These are phyloP conservation scores for Beverwykella pulmonaria DNA, from an alignment of 495 filamentous ascomycete genomes.

Conservation along the genomic window DNA sequence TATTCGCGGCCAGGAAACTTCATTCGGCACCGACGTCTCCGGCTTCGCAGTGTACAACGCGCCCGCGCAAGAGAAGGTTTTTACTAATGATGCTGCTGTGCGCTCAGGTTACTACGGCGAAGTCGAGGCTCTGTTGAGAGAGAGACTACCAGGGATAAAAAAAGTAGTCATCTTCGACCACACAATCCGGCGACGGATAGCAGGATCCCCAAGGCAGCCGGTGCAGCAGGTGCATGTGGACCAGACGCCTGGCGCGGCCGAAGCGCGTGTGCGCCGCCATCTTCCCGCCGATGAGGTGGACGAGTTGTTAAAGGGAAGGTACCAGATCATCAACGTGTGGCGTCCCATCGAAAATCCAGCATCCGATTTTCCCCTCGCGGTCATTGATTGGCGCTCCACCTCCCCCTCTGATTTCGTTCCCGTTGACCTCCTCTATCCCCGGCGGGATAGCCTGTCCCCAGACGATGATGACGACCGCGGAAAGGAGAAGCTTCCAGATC, in stretches of 20 bases:
- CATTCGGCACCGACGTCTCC: slow-evolving; percentile 42
- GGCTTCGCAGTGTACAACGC: slow-evolving; percentile 43
- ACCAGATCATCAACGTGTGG: slow-evolving; percentile 82
- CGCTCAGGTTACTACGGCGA: slow-evolving; percentile 43
- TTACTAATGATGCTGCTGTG: slow-evolving; percentile 42
- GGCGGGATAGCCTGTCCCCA: slow-evolving; percentile 32
- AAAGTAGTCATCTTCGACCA: slow-evolving; percentile 50
- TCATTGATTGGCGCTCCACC: slow-evolving; percentile 47
- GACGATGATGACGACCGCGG: slow-evolving; percentile 45
- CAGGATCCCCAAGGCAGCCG: slow-evolving; percentile 45
- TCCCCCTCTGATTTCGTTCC: slow-evolving; percentile 42
- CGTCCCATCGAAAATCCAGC: slow-evolving; percentile 63
- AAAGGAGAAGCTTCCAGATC: slow-evolving; percentile 44
- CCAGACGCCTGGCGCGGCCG: slow-evolving; percentile 45
- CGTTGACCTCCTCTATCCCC: slow-evolving; percentile 45
- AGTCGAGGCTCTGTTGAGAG: slow-evolving; percentile 40
- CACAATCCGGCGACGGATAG: slow-evolving; percentile 43
- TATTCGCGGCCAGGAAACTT: slow-evolving; percentile 34
- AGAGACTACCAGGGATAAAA: slow-evolving; percentile 39
- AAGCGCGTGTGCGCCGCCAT: slow-evolving; percentile 43
- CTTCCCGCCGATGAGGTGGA: slow-evolving; percentile 58
- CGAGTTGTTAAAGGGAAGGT: slow-evolving; percentile 62
- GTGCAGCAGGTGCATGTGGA: slow-evolving; percentile 49
- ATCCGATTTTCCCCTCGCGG: slow-evolving; percentile 45
- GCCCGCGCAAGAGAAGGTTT: slow-evolving; percentile 41